Evolutionary conservation across 305 asterid species (phyloP).

Genomic region (Striga hermonthica): DNA sequence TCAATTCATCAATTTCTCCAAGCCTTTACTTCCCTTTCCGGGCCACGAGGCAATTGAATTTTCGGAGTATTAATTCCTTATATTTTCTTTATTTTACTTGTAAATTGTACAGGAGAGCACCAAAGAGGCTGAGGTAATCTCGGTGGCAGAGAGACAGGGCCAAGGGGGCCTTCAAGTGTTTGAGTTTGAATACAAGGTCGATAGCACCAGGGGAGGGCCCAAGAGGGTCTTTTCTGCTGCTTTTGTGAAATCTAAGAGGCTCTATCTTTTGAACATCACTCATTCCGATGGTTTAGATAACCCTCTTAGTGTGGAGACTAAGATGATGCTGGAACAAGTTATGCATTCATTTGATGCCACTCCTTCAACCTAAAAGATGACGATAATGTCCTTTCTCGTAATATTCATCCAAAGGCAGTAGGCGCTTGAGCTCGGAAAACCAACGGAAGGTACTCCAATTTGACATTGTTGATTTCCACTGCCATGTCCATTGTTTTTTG

Average conservation of each 20-base stretch:
- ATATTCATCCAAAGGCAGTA: slow-evolving; percentile 1
- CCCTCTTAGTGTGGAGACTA: slow-evolving; percentile 50
- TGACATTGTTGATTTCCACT: background rate
- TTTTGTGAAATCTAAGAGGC: slow-evolving; percentile 71
- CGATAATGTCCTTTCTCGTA: slow-evolving; percentile 6
- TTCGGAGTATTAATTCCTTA: background rate
- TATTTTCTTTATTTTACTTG: slow-evolving; percentile 3
- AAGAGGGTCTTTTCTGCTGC: slow-evolving; percentile 89
- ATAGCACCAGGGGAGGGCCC: slow-evolving; percentile 84
- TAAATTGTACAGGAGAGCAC: slow-evolving; percentile 66
- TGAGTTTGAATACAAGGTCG: slow-evolving; percentile 84
- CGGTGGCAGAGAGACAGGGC: slow-evolving; percentile 62
- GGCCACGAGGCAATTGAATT: background rate
- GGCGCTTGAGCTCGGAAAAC: slow-evolving; percentile 7
- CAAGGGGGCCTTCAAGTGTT: slow-evolving; percentile 64
- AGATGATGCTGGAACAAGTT: slow-evolving; percentile 63
- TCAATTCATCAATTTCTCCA: too few relatives aligned
- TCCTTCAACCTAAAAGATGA: slow-evolving; percentile 36
- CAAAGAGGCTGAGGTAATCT: slow-evolving; percentile 64
- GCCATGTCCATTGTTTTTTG: too few relatives aligned
- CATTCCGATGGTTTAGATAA: slow-evolving; percentile 59
- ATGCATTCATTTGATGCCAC: slow-evolving; percentile 72
- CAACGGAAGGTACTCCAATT: slow-evolving; percentile 28
- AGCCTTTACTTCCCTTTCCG: slow-evolving; percentile 3
- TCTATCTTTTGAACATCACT: slow-evolving; percentile 69